Base-by-base conservation (phyloP, 208 protist species). In the Leptomonas seymouri region DNA sequence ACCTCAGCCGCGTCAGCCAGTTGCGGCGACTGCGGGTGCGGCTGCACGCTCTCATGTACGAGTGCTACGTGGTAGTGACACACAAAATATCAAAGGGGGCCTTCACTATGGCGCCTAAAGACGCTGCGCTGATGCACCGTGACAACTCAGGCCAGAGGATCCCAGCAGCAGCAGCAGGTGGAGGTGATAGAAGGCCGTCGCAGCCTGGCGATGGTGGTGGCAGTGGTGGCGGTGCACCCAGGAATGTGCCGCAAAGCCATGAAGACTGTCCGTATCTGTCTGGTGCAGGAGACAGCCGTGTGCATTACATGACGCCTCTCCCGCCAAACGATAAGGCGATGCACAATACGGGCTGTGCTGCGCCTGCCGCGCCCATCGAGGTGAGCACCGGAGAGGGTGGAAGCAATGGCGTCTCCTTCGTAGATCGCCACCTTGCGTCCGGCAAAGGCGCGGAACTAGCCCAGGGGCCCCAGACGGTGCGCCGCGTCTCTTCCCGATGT, bases 21-120 rank as follows among this genome's bases (percentile, higher is more conserved):
- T 45, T 85, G 36, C 42, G 64, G 1, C 67, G 68, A 6, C 44
- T 81, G 46, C 65, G 66, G 25, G 71, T 70, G 23, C 68, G 57
- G 5, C 59, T 80, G 31, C 50, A 59, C 71, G 53, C 48, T 2
- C 64, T 76, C 50, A 53, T 79, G 59, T 81, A 73, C 65, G 64
- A 81, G 75, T 57, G 74, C 39, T 75, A 76, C 60, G 70, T 78
- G 46, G 28, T 81, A n/a, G 41, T 81, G 23, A 70, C 72, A 23
- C 27, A 45, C 23, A 39, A 44, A 16, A 23, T 63, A 27, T 55
- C 53, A 25, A 44, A 66, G 1, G 68, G 68, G 58, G 61, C 64
- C 18, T 23, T 50, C 15, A 27, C 31, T 18, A 67, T 81, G 63
- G 50, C 62, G 20, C 20, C 20, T 3, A 41, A 36, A 11, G 74